These are phyloP conservation scores for Exsudoporus frostii DNA, from an alignment of 768 basidiomycete species.

Conservation along the genomic window DNA sequence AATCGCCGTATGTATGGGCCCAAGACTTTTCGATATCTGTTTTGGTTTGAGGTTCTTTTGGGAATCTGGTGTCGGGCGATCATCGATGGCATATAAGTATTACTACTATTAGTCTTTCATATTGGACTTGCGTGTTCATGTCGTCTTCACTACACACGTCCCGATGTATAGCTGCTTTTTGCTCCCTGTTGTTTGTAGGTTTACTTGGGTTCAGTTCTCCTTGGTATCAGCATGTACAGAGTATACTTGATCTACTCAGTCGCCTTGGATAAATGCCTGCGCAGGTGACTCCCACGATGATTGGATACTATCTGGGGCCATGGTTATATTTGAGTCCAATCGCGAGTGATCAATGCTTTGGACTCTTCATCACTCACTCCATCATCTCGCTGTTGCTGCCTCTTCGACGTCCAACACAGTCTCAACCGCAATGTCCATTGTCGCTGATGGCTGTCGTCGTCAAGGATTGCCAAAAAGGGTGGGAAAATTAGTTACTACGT, in stretches of 20 bases:
- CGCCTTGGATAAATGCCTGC: too few relatives aligned
- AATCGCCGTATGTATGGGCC: background rate
- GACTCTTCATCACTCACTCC: background rate
- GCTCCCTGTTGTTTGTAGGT: background rate
- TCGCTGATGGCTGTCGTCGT: background rate
- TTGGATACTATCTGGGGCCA: background rate
- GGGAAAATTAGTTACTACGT: slow-evolving; percentile 5
- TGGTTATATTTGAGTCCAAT: background rate
- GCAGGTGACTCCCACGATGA: background rate
- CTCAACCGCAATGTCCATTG: background rate
- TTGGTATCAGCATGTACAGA: background rate
- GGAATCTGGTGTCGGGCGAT: background rate
- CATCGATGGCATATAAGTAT: background rate
- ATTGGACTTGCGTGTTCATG: background rate
- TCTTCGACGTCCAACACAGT: background rate
- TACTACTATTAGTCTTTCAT: too few relatives aligned
- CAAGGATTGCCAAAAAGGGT: slow-evolving; percentile 12
- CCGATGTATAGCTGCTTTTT: background rate
- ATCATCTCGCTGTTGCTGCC: background rate
- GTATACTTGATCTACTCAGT: background rate
- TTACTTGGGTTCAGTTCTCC: background rate
- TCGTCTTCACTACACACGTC: background rate
- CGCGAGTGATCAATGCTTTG: background rate
- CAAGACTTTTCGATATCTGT: background rate
- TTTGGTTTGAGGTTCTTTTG: background rate